These are phyloP conservation scores for Nannochloropsis gaditana DNA, from an alignment of 108 stramenopile genomes.

Conservation along the genomic window DNA sequence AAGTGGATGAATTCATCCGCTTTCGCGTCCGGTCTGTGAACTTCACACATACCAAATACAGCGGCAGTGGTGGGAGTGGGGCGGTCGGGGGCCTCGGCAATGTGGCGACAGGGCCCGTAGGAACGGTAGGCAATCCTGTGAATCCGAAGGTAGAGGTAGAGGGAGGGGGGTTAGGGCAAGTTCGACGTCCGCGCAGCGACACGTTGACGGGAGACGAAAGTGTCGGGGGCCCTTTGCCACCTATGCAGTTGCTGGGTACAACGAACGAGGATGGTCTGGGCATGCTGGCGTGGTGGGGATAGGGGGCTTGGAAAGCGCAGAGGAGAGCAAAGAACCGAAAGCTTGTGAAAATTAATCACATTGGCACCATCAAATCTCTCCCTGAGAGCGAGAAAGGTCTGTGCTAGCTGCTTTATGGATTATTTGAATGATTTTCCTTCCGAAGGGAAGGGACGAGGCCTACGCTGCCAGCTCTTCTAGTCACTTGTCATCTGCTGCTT, in stretches of 20 bases:
- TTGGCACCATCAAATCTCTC: too few relatives aligned
- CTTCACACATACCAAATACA: slow-evolving; percentile 27
- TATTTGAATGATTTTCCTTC: too few relatives aligned
- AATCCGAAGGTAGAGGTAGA: slow-evolving; percentile 15
- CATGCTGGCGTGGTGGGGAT: slow-evolving; percentile 31
- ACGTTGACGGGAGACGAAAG: slow-evolving; percentile 19
- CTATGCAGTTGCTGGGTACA: slow-evolving; percentile 29
- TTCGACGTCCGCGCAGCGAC: background rate
- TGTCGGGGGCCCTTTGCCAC: slow-evolving; percentile 6
- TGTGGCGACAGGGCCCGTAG: slow-evolving; percentile 19
- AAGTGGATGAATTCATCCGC: slow-evolving; percentile 32
- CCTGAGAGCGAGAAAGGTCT: too few relatives aligned
- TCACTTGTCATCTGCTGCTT: background rate
- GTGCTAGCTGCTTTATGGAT: too few relatives aligned
- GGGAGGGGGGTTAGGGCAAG: background rate
- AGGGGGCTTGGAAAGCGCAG: background rate
- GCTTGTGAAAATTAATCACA: too few relatives aligned
- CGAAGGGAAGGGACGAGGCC: too few relatives aligned
- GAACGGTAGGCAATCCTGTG: background rate
- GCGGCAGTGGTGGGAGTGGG: slow-evolving; percentile 20
- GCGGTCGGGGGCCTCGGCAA: slow-evolving; percentile 18
- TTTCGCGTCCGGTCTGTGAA: slow-evolving; percentile 26
- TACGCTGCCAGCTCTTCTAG: background rate
- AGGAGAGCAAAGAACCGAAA: background rate
- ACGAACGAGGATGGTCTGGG: slow-evolving; percentile 36